Conservation (phyloP, 2,329 filamentous ascomycete species). For the Ophiostoma pallidulum region DNA sequence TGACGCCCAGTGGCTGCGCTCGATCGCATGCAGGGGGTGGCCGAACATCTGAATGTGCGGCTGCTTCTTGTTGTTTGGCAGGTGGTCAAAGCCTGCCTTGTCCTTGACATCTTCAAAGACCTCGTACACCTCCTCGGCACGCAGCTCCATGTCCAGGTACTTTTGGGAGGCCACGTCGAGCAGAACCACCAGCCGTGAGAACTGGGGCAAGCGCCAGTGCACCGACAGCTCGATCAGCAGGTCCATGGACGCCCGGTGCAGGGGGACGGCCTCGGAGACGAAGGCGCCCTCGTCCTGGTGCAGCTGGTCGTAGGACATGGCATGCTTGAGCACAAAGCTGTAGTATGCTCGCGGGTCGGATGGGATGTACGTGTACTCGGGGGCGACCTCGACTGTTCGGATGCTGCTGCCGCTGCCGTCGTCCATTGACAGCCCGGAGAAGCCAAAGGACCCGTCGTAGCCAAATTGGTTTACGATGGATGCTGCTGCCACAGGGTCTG, state of each 20-base stretch:
- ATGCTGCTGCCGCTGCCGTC: constrained; percentile 36
- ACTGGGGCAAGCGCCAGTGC: constrained; percentile 82
- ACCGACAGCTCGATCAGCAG: constrained; percentile 75
- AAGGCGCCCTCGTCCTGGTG: constrained; percentile 28
- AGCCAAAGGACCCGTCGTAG: constrained; percentile 59
- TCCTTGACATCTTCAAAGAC: constrained; percentile 77
- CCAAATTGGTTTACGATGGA: constrained; percentile 28
- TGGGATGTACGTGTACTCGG: constrained; percentile 82
- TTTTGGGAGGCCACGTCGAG: constrained; percentile 79
- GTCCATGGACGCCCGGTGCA: constrained; percentile 74
- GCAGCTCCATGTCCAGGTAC: constrained; percentile 74
- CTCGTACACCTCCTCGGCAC: constrained; percentile 70
- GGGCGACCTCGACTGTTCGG: constrained; percentile 50
- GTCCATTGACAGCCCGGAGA: constrained; percentile 55
- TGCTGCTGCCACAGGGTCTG: constrained; percentile 22
- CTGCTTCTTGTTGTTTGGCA: constrained; percentile 55
- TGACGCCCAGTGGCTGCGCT: constrained; percentile 55
- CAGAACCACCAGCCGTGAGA: constrained; percentile 68
- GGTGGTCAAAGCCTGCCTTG: constrained; percentile 29
- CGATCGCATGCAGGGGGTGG: constrained; percentile 45
- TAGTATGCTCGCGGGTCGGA: constrained; percentile 75
- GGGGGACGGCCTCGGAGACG: constrained; percentile 26
- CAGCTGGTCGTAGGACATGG: constrained; percentile 54
- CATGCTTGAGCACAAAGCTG: constrained; percentile 69
- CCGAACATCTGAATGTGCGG: constrained; percentile 45